Evolutionary conservation across 768 basidiomycete species (phyloP).

Genomic region (Lactarius hatsudake): DNA sequence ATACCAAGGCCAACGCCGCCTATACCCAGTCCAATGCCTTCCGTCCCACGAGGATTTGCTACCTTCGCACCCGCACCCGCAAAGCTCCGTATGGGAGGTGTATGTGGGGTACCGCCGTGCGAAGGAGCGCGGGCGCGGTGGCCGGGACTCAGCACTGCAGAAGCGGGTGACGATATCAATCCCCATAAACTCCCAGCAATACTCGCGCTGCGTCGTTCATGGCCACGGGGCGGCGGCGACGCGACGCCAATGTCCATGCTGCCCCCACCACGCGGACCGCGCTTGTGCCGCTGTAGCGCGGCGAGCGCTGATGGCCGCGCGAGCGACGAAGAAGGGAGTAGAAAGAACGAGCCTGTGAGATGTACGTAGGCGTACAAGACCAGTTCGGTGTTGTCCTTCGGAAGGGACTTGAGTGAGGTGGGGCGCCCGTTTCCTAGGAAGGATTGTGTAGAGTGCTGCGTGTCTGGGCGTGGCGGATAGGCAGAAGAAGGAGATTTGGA

Average conservation of each 20-base stretch:
- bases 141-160: slow-evolving; percentile 21
- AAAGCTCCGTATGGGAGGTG: slow-evolving; percentile 19
- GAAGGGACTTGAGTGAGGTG: slow-evolving; percentile 15
- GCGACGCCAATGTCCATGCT: slow-evolving; percentile 74
- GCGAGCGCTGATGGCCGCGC: slow-evolving; percentile 45
- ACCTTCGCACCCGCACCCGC: slow-evolving; percentile 18
- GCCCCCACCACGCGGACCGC: slow-evolving; percentile 61
- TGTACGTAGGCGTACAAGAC: slow-evolving; percentile 87
- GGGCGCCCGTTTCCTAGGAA: slow-evolving; percentile 28
- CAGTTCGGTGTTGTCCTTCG: slow-evolving; percentile 44
- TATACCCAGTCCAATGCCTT: slow-evolving; percentile 36
- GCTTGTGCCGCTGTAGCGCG: slow-evolving; percentile 51
- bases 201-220: slow-evolving; percentile 48
- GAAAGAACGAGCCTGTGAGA: slow-evolving; percentile 61
- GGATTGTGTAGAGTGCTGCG: slow-evolving; percentile 32
- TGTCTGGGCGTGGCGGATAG: slow-evolving; percentile 31
- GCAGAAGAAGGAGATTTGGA: slow-evolving; percentile 26
- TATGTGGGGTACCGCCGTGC: slow-evolving; percentile 16
- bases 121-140: slow-evolving; percentile 32
- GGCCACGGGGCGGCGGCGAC: slow-evolving; percentile 33
- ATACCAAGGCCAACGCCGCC: slow-evolving; percentile 28
- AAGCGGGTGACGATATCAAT: slow-evolving; percentile 34
- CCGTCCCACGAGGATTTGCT: slow-evolving; percentile 9
- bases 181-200: slow-evolving; percentile 48
- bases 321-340: slow-evolving; percentile 49